Conservation (phyloP, 106 monocot species). For the Ottelia alismoides region DNA sequence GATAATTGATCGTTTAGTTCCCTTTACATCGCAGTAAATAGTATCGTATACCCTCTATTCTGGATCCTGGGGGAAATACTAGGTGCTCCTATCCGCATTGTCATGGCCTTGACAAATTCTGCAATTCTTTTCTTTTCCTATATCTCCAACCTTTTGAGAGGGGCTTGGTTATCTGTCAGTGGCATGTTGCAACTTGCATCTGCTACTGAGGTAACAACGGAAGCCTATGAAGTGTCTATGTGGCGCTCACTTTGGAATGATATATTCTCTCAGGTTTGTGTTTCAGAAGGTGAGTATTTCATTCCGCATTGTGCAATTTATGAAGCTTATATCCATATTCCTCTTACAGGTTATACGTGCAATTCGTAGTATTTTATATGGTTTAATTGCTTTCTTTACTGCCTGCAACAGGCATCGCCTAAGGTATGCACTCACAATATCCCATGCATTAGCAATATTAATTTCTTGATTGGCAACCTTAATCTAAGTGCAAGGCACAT, state of each 20-base stretch:
- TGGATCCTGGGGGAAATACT: constrained; percentile 51
- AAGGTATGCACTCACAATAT: constrained; percentile 39
- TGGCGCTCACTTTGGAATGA: constrained; percentile 96
- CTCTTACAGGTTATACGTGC: constrained; percentile 70
- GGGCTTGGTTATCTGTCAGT: constrained; percentile 48
- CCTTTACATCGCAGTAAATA: constrained; percentile 29
- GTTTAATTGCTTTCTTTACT: constrained; percentile 85
- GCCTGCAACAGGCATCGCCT: constrained; percentile 89
- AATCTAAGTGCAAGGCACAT: no score
- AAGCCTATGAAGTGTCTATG: constrained; percentile 55
- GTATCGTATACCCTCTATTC: constrained; percentile 56
- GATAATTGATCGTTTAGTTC: neutral
- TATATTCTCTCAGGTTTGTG: constrained; percentile 76
- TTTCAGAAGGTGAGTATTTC: neutral
- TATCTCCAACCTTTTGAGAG: constrained; percentile 26
- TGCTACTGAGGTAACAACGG: constrained; percentile 29
- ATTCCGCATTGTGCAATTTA: neutral
- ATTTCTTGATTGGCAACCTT: no score
- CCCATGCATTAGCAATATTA: neutral
- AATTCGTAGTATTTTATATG: constrained; percentile 73
- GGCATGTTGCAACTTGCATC: constrained; percentile 52
- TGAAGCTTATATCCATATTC: neutral
- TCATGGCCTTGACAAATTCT: constrained; percentile 30
- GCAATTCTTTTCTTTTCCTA: constrained; percentile 27
- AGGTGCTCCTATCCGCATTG: constrained; percentile 44